Evolutionary conservation across 495 filamentous ascomycete species (phyloP), one percentile per base, ranked within the genome.

Genomic region (Xylaria castorea): DNA sequence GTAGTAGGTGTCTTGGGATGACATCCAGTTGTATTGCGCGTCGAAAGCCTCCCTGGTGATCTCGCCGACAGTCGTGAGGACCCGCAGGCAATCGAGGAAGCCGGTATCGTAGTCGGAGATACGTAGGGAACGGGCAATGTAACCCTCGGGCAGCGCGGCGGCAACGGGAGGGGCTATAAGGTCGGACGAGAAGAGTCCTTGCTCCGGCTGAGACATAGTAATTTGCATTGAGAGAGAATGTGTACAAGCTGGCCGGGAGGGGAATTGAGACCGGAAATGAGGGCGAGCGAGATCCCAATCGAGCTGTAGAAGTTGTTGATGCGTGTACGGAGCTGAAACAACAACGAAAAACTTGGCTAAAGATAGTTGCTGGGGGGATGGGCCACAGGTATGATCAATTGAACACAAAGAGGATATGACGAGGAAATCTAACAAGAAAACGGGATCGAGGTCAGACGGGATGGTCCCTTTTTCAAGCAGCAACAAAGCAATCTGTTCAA

Each of bases 41-140:
- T 90, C 84, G 89, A 94, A 99, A 69, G 88, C 83, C 70, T 90
- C 87, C 80, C 92, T 87, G 55, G 84, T 86, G 74, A 98, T 92
- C 51, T 97, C 94, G 69, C 97, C 97, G 32, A 99, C 97, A 46
- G 91, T 93, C 5, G 96, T 98, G 74, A 99, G 85, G 36, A 97
- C 94, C 16, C 93, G 90, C 64, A 99, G 88, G 69, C 94, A 93
- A 80, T 97, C 94, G 58, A 98, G 90, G 82, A 97, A 97, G 68
- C 91, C 92, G 5, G 85, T 84, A 36, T 88, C 81, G 84, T 91
- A 97, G 84, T 99, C 96, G 77, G 85, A 87, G 74, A 89, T 88
- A 74, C 90, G 90, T 67, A 97, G 83, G 1, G 97, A 92, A 8
- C 96, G 94, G 75, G 97, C 87, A 25, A 85, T 89, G 87, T 98